These are phyloP conservation scores for Heliocybe sulcata DNA, from an alignment of 1,284 basidiomycete species.

Conservation along the genomic window DNA sequence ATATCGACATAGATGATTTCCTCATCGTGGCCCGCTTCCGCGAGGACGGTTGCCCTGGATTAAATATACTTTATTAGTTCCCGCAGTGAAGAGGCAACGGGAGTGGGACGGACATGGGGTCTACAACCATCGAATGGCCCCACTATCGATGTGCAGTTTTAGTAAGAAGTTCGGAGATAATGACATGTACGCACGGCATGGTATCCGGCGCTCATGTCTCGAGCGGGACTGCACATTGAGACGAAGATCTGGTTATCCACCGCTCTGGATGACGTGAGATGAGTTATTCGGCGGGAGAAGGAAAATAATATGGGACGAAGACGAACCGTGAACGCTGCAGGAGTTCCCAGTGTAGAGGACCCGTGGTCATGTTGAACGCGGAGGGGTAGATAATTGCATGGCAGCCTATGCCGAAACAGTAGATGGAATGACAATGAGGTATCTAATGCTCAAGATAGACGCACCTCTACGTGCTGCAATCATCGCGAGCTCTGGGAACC, in stretches of 20 bases:
- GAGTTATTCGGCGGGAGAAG: no score
- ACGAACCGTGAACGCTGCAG: constrained; percentile 78
- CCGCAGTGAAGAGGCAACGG: background rate
- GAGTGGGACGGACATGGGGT: constrained; percentile 65
- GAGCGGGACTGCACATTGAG: constrained; percentile 92
- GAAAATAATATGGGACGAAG: background rate
- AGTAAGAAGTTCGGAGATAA: background rate
- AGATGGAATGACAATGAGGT: no score
- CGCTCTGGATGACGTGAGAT: constrained; percentile 44
- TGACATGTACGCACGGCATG: constrained; percentile 67
- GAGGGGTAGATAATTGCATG: constrained; percentile 88
- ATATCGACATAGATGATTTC: constrained; percentile 78
- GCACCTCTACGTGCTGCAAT: constrained; percentile 82
- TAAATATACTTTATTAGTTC: no score
- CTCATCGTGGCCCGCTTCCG: constrained; percentile 76
- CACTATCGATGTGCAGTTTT: constrained; percentile 51
- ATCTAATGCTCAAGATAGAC: no score
- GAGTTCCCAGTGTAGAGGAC: constrained; percentile 95
- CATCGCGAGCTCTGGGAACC: constrained; percentile 95
- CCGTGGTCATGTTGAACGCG: constrained; percentile 90
- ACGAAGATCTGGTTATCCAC: constrained; percentile 96
- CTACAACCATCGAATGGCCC: constrained; percentile 86
- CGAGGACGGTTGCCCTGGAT: constrained; percentile 82
- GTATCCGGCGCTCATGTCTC: constrained; percentile 75
- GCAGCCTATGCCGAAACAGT: constrained; percentile 49